Evolutionary conservation across 2,329 filamentous ascomycete genomes (phyloP).

Genomic region (Beauveria asiatica): DNA sequence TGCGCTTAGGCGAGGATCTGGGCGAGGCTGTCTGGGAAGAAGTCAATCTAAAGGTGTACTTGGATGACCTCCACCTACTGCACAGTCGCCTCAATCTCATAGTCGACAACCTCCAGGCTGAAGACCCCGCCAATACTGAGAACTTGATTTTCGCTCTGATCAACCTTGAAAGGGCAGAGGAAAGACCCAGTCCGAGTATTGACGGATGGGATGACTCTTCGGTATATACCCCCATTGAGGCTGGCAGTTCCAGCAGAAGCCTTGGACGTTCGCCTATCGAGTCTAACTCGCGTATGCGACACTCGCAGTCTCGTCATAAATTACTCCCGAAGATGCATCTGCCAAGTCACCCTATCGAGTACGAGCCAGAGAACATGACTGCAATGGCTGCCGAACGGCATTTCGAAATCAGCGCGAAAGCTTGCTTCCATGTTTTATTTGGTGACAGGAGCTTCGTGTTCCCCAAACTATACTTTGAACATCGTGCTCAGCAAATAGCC

Average conservation of each 20-base stretch:
- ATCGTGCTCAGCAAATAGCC: conserved; percentile 67
- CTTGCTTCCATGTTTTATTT: conserved; percentile 91
- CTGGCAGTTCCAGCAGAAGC: conserved; percentile 36
- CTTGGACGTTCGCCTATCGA: conserved; percentile 23
- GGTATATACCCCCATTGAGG: conserved; percentile 49
- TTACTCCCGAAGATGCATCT: conserved; percentile 66
- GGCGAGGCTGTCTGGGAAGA: conserved; percentile 58
- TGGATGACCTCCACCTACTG: conserved; percentile 77
- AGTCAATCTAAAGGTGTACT: conserved; percentile 84
- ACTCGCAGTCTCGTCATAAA: conserved; percentile 26
- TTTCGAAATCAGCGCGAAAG: conserved; percentile 88
- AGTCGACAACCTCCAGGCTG: conserved; percentile 68
- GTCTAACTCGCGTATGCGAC: conserved; percentile 27
- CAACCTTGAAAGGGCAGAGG: conserved; percentile 60
- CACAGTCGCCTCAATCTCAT: conserved; percentile 79
- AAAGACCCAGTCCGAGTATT: conserved; percentile 57
- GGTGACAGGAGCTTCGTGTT: conserved; percentile 95
- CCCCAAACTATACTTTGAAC: conserved; percentile 79
- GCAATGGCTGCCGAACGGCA: conserved; percentile 67
- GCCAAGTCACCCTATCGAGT: conserved; percentile 70
- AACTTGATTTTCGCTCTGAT: conserved; percentile 64
- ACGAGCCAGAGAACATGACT: conserved; percentile 75
- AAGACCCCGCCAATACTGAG: conserved; percentile 59
- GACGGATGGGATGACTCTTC: conserved; percentile 89
- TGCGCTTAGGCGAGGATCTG: conserved; percentile 61